Conservation (phyloP, 2,329 filamentous ascomycete species). For the Neobulgaria alba region DNA sequence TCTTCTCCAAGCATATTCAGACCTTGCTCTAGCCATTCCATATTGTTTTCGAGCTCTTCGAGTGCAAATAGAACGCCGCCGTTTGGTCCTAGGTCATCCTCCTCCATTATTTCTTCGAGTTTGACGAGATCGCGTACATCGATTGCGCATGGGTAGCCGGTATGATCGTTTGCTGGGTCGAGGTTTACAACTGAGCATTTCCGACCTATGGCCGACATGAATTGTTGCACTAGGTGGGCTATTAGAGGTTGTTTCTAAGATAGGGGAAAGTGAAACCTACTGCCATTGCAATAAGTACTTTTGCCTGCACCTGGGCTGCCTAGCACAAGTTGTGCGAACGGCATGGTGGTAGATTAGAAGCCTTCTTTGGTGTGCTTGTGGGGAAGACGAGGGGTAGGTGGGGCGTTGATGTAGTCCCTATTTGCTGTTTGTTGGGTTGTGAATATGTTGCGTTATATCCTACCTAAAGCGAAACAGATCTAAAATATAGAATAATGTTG, state of each 20-base stretch:
- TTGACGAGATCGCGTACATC: slow-evolving; percentile 86
- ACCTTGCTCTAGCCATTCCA: slow-evolving; percentile 81
- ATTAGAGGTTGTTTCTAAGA: slow-evolving; percentile 2
- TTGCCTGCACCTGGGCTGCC: slow-evolving; percentile 95
- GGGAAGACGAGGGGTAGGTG: slow-evolving; percentile 1
- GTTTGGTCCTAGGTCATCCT: slow-evolving; percentile 84
- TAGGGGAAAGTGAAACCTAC: slow-evolving; percentile 35
- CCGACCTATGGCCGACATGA: slow-evolving; percentile 88
- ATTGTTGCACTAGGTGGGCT: slow-evolving; percentile 69
- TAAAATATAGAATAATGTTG: too few species aligned
- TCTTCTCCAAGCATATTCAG: slow-evolving; percentile 77
- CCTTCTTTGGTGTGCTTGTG: not conserved
- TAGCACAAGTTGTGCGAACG: slow-evolving; percentile 55
- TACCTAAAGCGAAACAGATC: too few species aligned
- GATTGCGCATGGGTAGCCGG: slow-evolving; percentile 78
- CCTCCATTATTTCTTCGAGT: slow-evolving; percentile 89
- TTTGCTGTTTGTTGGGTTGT: too few species aligned
- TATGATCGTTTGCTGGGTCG: slow-evolving; percentile 92
- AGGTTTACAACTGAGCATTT: slow-evolving; percentile 94
- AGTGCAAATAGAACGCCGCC: slow-evolving; percentile 88
- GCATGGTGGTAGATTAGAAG: slow-evolving; percentile 19
- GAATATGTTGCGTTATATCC: too few species aligned
- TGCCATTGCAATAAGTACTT: slow-evolving; percentile 97
- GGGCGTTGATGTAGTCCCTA: not conserved
- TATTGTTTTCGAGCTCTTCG: slow-evolving; percentile 89